Evolutionary conservation across 441 rosid species (phyloP), one percentile per base, ranked within the genome.

Genomic region (Brassica balearica): DNA sequence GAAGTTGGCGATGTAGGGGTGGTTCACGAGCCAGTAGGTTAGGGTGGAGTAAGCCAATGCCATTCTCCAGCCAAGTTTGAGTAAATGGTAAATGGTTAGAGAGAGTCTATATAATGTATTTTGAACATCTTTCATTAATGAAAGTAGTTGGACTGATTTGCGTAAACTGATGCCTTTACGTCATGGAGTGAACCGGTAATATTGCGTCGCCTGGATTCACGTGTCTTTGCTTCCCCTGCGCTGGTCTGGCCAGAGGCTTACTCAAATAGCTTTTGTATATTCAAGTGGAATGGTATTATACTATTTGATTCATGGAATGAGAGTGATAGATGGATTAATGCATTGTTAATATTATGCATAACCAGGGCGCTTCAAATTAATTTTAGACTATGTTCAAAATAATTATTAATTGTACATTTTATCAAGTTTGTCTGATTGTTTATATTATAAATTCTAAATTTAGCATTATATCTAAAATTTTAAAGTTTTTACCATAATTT

Each of bases 1-100:
- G 83, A 90, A 94, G 25, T 88, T 63, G 65, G 83, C 83, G 75
- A 94, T 87, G 53, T 66, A 74, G 9, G 97, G 97, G 78, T 92
- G 88, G 77, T 74, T 68, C 11, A 91, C 97, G 29, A 92, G 87
- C 89, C 87, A 92, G 73, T 87, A 80, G 29, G 76, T 85, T 38
- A 88, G 77, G 10, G 82, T 34, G 10, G 90, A 73, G 71, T 15
- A 75, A 17, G 75, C 11, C 0, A 46, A 62, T 36, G 82, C 71
- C 82, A 79, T 65, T 15, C 68, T 64, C 68, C 3, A 9, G 12
- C 23, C 1, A 27, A 12, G 38, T 61, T 25, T 12, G 64, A 60
- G 14, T 34, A 25, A 25, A 5, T 62, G 20, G 41, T n/a, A 27
- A 27, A 27, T 27, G 1, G 17, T 20, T 4, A 62, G 66, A 27